phyloP scores from a whole-genome alignment of 2,329 filamentous ascomycete genomes.

The Conoideocrella luteorostrata region DNA sequence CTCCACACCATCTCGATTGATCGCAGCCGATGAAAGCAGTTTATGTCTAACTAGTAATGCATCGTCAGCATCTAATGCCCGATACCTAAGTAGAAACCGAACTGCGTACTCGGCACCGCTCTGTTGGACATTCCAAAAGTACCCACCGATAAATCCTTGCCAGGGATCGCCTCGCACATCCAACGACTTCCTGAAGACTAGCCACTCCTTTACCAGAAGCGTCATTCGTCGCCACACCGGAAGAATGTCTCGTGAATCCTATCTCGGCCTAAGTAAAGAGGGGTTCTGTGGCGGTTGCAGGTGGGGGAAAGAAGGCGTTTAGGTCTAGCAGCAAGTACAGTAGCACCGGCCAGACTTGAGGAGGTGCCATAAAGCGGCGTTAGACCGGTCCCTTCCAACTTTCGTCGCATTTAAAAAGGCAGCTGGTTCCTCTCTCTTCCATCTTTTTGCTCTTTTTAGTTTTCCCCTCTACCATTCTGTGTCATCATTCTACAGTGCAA shows the following conservation, averaged over 20 bases:
- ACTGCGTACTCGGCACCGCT: neutral
- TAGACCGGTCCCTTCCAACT: neutral
- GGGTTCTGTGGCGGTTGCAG: neutral
- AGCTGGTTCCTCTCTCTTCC: neutral
- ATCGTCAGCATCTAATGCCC: neutral
- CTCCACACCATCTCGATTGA: neutral
- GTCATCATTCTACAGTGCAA: too few relatives aligned
- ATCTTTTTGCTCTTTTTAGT: neutral
- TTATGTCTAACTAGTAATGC: neutral
- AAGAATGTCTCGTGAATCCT: slow-evolving; percentile 6
- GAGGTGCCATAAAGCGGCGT: neutral
- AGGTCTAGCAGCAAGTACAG: neutral
- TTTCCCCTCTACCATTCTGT: neutral
- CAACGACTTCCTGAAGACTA: neutral
- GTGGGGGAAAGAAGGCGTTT: neutral
- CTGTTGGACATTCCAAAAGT: too few relatives aligned
- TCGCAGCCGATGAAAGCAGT: neutral
- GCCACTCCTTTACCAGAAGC: neutral
- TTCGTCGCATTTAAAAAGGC: slow-evolving; percentile 1
- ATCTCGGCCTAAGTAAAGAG: slow-evolving; percentile 1
- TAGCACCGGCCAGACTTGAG: neutral
- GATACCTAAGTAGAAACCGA: neutral
- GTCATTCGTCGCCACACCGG: slow-evolving; percentile 9
- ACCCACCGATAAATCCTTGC: too few relatives aligned
- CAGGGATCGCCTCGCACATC: neutral